A percentile compares a stretch with the other conserved stretches of the same genome.
Conservation (phyloP, 768 basidiomycete species). For the Omphalotus guepiniiformis region DNA sequence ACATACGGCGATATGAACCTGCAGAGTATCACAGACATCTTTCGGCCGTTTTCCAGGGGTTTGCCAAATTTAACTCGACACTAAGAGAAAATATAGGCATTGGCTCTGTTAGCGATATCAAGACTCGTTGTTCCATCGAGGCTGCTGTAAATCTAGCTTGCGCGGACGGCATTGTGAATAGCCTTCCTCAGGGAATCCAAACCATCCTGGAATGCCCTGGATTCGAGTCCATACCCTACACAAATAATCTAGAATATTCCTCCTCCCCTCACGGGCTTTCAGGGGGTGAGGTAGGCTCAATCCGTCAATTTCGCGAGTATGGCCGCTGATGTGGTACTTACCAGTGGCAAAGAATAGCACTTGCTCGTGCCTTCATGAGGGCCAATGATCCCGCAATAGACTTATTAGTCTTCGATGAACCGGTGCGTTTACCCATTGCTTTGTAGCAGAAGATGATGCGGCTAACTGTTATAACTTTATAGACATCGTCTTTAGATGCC, state of each 20-base stretch:
- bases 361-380: conserved; percentile 86
- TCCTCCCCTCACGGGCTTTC: conserved; percentile 64
- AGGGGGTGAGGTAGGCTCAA: conserved; percentile 68
- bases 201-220: conserved; percentile 67
- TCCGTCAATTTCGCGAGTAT: neutral
- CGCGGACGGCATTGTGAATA: conserved; percentile 59
- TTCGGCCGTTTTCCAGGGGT: conserved; percentile 84
- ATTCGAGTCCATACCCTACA: conserved; percentile 49
- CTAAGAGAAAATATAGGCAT: conserved; percentile 85
- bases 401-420: conserved; percentile 81
- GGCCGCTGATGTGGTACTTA: conserved; percentile 1
- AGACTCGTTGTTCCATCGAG: conserved; percentile 51
- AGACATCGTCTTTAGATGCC: conserved; percentile 80
- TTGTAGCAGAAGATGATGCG: conserved; percentile 1
- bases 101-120: conserved; percentile 64
- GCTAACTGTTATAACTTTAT: conserved; percentile 6
- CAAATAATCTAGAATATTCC: conserved; percentile 31
- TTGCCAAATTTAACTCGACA: conserved; percentile 74
- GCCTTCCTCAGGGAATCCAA: conserved; percentile 67
- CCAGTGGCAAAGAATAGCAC: conserved; percentile 85
- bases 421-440: conserved; percentile 40
- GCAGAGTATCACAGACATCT: conserved; percentile 68
- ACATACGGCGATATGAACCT: conserved; percentile 63
- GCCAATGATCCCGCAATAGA: conserved; percentile 72
- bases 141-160: conserved; percentile 70